Conservation (phyloP, 345 rosid genomes). For the Aquilaria sinensis region DNA sequence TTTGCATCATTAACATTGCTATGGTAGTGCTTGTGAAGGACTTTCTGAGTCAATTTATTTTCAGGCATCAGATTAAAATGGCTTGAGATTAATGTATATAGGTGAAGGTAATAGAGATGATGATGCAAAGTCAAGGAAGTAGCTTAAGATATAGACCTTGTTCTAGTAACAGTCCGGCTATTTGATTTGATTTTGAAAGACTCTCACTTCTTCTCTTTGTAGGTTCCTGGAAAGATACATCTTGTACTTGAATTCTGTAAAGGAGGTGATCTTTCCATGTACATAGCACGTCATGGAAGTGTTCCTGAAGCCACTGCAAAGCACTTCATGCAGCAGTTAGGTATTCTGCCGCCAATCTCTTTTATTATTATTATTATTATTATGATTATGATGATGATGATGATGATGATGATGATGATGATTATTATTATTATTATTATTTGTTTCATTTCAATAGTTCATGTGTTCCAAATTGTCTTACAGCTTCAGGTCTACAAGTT, state of each 20-base stretch:
- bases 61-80: neutral
- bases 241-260: conserved; percentile 85
- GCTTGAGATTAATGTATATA: neutral
- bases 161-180: neutral
- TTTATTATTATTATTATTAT: neutral
- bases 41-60: too few relatives aligned
- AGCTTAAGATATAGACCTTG: neutral
- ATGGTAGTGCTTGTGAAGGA: too few relatives aligned
- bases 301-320: conserved; percentile 78
- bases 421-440: too few relatives aligned
- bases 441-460: conserved; percentile 13
- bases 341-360: conserved; percentile 25
- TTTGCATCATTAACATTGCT: too few relatives aligned
- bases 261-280: conserved; percentile 92
- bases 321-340: conserved; percentile 91
- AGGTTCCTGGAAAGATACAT: conserved; percentile 86
- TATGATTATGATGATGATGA: too few relatives aligned
- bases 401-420: too few relatives aligned
- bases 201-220: conserved; percentile 5
- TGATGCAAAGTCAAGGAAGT: neutral
- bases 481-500: conserved; percentile 82
- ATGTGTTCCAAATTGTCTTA: conserved; percentile 9
- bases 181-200: neutral
- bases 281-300: conserved; percentile 63
- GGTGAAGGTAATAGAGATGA: too few relatives aligned